Evolutionary conservation across 352 stramenopile species (phyloP).

Genomic region (Globisporangium rhizosaccharum): DNA sequence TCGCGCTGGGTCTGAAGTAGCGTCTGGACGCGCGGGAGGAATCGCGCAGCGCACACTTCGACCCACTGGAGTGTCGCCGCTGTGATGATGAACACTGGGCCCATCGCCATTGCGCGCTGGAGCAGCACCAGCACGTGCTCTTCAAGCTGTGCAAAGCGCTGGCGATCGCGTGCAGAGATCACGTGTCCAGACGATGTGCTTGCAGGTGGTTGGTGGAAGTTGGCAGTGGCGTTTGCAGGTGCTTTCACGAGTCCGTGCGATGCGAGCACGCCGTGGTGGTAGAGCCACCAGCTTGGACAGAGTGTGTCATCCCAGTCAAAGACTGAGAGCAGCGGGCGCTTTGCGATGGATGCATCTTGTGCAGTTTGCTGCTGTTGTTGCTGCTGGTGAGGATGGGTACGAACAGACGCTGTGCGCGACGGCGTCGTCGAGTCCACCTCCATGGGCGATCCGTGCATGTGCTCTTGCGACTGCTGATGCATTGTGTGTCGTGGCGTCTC

Average conservation of each 20-base stretch:
- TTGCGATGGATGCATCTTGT: constrained; percentile 1
- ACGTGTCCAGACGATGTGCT: background rate
- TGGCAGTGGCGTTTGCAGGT: too few species aligned
- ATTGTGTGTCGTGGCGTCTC: background rate
- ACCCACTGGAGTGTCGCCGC: constrained; percentile 52
- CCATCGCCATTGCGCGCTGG: constrained; percentile 27
- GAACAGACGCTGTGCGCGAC: constrained; percentile 2
- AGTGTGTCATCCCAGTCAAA: constrained; percentile 73
- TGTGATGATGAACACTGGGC: constrained; percentile 63
- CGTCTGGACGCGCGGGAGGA: constrained; percentile 35
- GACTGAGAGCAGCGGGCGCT: constrained; percentile 30
- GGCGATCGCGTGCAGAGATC: background rate
- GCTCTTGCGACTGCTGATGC: background rate
- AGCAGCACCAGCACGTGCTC: constrained; percentile 35
- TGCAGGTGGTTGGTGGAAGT: constrained; percentile 4
- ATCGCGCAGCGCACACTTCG: constrained; percentile 30
- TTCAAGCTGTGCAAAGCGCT: constrained; percentile 31
- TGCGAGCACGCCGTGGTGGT: constrained; percentile 34
- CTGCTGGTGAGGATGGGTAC: background rate
- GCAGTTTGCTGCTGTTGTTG: background rate
- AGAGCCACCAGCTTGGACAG: constrained; percentile 55
- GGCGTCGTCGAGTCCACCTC: constrained; percentile 12
- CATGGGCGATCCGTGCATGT: constrained; percentile 1
- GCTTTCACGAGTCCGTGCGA: constrained; percentile 19
- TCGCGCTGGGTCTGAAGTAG: constrained; percentile 28